Percentiles rank a stretch among this genome's conserved stretches.
These are phyloP conservation scores for Eremochloa ophiuroides DNA, from an alignment of 176 grass and related monocot species.

Conservation along the genomic window DNA sequence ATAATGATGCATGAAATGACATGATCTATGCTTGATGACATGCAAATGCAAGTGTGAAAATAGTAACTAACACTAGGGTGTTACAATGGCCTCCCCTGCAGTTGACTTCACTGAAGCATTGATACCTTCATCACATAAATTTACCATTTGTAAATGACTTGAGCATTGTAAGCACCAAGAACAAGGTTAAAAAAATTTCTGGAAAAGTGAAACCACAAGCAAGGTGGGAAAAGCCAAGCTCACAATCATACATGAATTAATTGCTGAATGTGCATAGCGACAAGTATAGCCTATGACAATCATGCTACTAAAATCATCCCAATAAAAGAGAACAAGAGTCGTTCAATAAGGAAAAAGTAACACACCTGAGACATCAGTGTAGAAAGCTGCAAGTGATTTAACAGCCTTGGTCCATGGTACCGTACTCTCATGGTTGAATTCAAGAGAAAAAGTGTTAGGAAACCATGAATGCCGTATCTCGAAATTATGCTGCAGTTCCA, in stretches of 20 bases:
- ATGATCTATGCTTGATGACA: too few species aligned
- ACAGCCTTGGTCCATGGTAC: conserved; percentile 76
- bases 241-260: neutral
- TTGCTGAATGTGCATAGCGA: neutral
- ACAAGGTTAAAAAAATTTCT: neutral
- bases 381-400: conserved; percentile 68
- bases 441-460: conserved; percentile 86
- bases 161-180: neutral
- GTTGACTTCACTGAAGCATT: conserved; percentile 45
- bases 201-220: neutral
- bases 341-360: neutral
- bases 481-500: conserved; percentile 74
- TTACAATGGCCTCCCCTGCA: conserved; percentile 24
- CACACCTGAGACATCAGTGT: conserved; percentile 78
- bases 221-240: neutral
- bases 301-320: neutral
- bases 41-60: too few species aligned
- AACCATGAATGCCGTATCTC: conserved; percentile 95
- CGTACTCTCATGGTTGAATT: conserved; percentile 90
- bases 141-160: conserved; percentile 11
- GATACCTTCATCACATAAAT: conserved; percentile 61
- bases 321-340: neutral
- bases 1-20: too few species aligned
- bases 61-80: too few species aligned
- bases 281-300: neutral